A percentile compares a stretch with the other conserved stretches of the same genome.
These are phyloP conservation scores for Ilex asprella DNA, from an alignment of 257 asterid species.

Conservation along the genomic window DNA sequence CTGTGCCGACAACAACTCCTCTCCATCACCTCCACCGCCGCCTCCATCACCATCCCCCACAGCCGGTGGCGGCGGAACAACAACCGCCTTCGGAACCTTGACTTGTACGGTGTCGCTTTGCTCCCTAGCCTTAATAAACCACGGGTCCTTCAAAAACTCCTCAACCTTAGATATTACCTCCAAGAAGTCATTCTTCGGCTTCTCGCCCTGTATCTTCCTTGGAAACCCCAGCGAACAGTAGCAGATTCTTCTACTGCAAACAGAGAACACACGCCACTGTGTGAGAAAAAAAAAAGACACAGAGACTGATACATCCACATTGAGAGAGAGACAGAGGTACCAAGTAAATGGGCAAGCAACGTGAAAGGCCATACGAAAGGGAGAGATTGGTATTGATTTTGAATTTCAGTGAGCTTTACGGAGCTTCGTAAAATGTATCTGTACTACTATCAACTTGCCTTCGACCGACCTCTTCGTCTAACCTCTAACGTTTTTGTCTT, in stretches of 20 bases:
- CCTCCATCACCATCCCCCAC: conserved; percentile 10
- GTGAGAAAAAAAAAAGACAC: conserved; percentile 3
- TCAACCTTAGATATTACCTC: conserved; percentile 66
- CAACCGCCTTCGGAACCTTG: conserved; percentile 72
- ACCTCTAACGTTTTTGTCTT: too few species aligned
- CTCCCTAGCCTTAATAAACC: conserved; percentile 64
- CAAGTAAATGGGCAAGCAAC: conserved; percentile 99
- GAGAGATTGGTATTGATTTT: neutral
- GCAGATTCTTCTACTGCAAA: conserved; percentile 83
- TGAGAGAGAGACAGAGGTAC: conserved; percentile 32
- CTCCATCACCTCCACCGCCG: conserved; percentile 23
- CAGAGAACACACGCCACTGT: conserved; percentile 19
- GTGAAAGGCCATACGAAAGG: conserved; percentile 76
- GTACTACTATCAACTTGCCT: too few species aligned
- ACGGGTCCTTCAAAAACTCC: conserved; percentile 81
- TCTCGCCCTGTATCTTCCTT: conserved; percentile 46
- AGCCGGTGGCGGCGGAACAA: conserved; percentile 30
- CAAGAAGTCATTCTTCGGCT: conserved; percentile 52
- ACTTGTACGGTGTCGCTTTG: conserved; percentile 66
- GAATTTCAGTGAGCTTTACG: too few species aligned
- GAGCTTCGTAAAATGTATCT: too few species aligned
- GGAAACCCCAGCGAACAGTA: conserved; percentile 77
- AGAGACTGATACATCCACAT: conserved; percentile 11
- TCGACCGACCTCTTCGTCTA: too few species aligned
- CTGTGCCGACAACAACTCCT: conserved; percentile 50